Evolutionary conservation across 2,329 filamentous ascomycete genomes (phyloP), one percentile per base, ranked within the genome.

Genomic region (Sclerotinia trifoliorum): DNA sequence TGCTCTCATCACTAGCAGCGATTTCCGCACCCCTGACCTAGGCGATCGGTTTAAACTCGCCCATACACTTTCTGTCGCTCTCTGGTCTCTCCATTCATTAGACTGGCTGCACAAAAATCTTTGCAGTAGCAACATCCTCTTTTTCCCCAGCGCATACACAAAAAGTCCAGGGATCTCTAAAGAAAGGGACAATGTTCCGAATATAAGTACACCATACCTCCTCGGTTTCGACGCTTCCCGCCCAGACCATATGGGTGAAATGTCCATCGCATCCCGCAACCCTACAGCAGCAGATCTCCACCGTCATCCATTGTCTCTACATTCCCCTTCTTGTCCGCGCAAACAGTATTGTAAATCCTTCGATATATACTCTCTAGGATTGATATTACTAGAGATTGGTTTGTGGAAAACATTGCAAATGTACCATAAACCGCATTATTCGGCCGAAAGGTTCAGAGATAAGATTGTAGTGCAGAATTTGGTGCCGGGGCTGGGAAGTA

Each of bases 1-100:
- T 70, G 70, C 77, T n/a, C 77, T 81, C 71, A 81, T 82, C 67
- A 70, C 77, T 55, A 78, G 76, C 71, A 70, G 76, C 15, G 79
- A 80, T 67, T 77, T 81, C 68, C 79, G 80, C 54, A 81, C 81
- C 17, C 82, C 81, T 3, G 81, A 82, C 67, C 78, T 83, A n/a
- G 77, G 80, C 65, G 79, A 80, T 67, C 78, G 81, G 21, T 78
- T 83, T 56, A 74, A 71, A 26, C 78, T 83, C 2, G 82, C 81
- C 3, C 74, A 78, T 35, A 81, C 77, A 3, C 78, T 84, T 26
- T 80, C 80, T 39, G 77, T 82, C 24, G 80, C 81, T 2, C 74
- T 83, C 13, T 82, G 81, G 79, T 82, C 81, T 21, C 80, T 85
- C n/a, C 83, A 85, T 73, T 82, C 82, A 0, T 80, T 85, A 49